Evolutionary conservation across 345 rosid species (phyloP).

Genomic region (Cochlearia excelsa): DNA sequence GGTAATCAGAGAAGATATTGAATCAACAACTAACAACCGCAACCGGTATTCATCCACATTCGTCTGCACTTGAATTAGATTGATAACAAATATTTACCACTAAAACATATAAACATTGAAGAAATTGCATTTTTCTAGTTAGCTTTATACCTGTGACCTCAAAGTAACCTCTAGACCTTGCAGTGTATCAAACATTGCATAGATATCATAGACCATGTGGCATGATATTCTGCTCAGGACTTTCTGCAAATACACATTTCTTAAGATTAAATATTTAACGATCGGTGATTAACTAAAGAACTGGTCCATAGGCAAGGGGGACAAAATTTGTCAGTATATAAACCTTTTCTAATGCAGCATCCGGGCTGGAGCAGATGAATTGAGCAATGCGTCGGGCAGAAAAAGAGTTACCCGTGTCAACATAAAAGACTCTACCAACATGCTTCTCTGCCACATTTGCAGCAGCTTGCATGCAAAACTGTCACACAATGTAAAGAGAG

Average conservation of each 20-base stretch:
- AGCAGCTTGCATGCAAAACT: slow-evolving; percentile 71
- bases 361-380: slow-evolving; percentile 39
- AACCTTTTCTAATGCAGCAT: slow-evolving; percentile 44
- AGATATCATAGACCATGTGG: slow-evolving; percentile 64
- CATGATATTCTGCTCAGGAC: slow-evolving; percentile 61
- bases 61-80: slow-evolving; percentile 36
- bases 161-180: slow-evolving; percentile 48
- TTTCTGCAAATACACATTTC: slow-evolving; percentile 36
- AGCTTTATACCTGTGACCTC: slow-evolving; percentile 52
- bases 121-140: slow-evolving; percentile 17
- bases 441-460: slow-evolving; percentile 51
- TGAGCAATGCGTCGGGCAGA: slow-evolving; percentile 59
- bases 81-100: slow-evolving; percentile 7
- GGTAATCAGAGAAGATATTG: slow-evolving; percentile 68
- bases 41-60: slow-evolving; percentile 34
- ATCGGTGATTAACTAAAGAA: slow-evolving; percentile 2
- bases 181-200: slow-evolving; percentile 57
- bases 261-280: slow-evolving; percentile 5
- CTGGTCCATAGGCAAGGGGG: not conserved
- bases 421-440: slow-evolving; percentile 47
- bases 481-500: slow-evolving; percentile 21
- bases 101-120: not conserved
- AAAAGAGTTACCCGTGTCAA: slow-evolving; percentile 85
- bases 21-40: slow-evolving; percentile 62
- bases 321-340: not conserved